Evolutionary conservation across 345 rosid species (phyloP), one percentile per base, ranked within the genome.

Genomic region (Lepidium didymum): DNA sequence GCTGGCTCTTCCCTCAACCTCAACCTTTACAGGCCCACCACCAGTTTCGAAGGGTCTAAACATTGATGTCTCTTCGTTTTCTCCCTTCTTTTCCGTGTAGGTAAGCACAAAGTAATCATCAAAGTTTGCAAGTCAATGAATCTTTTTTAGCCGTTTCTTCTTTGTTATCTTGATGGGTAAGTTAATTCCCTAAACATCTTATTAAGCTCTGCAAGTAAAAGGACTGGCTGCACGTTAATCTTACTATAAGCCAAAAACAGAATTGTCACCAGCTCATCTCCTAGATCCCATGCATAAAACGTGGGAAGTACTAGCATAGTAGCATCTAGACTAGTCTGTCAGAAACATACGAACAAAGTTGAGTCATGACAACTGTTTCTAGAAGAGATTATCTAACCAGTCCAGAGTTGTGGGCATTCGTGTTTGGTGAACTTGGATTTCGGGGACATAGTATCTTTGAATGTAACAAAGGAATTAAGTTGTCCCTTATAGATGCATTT

Each of bases 21-120:
- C 64, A 74, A 61, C 21, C 38, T 64, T 27, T 36, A 64, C 7
- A 54, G 78, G 69, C 50, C 78, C 74, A 74, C 74, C 69, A 60
- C 64, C 56, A 68, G 40, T 74, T 68, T 54, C 53, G 36, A 37
- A 15, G 63, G 60, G 10, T 42, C 49, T 19, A 66, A 25, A 74
- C 47, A 15, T 42, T 33, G 40, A 60, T 15, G 42, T 42, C 54
- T 18, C 25, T 59, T 36, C 35, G 15, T 25, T 52, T 35, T 50
- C 31, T 50, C 49, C 25, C 57, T 6, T n/a, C 9, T 2, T 16
- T 29, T 56, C 56, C 47, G 34, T 67, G 35, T 67, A 27, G 37
- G 47, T 25, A 37, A 64, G 15, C 66, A 41, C 60, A 33, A 41
- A 65, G 42, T 27, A 11, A 0, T 37, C 27, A 57, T 42, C 60